phyloP scores from a whole-genome alignment of 2,329 filamentous ascomycete species.

The Lasiodiplodia sp. region DNA sequence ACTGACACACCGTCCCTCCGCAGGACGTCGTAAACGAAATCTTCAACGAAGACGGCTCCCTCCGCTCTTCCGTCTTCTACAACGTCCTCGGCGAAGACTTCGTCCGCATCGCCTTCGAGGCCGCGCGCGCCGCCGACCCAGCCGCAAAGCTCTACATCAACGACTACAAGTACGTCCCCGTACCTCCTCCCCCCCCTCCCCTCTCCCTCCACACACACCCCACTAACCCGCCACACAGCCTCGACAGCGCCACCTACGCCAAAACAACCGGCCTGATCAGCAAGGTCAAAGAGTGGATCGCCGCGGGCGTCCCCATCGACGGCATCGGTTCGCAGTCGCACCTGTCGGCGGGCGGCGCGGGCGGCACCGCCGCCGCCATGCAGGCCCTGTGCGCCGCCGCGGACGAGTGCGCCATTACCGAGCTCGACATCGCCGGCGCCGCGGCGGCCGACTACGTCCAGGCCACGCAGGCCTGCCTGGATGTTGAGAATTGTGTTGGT shows the following conservation, averaged over 20 bases:
- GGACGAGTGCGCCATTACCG: constrained; percentile 69
- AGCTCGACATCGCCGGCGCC: constrained; percentile 70
- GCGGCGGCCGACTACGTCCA: constrained; percentile 66
- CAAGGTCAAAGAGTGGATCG: constrained; percentile 70
- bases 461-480: constrained; percentile 62
- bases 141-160: constrained; percentile 77
- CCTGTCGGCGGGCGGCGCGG: constrained; percentile 56
- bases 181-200: no score
- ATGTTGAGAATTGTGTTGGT: constrained; percentile 67
- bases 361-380: constrained; percentile 59
- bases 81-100: constrained; percentile 74
- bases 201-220: no score
- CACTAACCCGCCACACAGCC: constrained; percentile 53
- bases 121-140: constrained; percentile 73
- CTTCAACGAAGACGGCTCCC: constrained; percentile 65
- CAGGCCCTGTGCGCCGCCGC: constrained; percentile 61
- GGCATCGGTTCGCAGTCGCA: constrained; percentile 69
- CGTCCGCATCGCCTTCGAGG: constrained; percentile 72
- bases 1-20: neutral
- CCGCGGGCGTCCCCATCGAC: constrained; percentile 68
- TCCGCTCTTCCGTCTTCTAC: constrained; percentile 70
- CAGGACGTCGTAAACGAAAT: constrained; percentile 70
- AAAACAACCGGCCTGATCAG: constrained; percentile 65
- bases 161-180: constrained; percentile 59
- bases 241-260: constrained; percentile 65